A percentile compares a stretch with the other conserved stretches of the same genome.
phyloP scores from a whole-genome alignment of 495 filamentous ascomycete genomes.

The Friedmanniomyces endolithicus region DNA sequence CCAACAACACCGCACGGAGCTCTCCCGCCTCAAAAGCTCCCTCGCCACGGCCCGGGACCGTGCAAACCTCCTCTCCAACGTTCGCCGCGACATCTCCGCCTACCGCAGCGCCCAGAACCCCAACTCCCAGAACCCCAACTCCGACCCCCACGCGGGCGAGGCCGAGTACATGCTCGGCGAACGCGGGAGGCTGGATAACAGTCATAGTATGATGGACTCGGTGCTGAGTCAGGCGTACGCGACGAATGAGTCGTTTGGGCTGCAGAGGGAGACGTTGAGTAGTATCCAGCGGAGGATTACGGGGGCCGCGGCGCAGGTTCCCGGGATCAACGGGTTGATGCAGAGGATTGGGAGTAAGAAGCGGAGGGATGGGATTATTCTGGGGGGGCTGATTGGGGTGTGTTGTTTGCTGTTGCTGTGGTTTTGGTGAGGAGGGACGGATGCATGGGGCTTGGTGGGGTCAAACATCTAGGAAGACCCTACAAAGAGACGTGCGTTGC shows the following conservation, averaged over 20 bases:
- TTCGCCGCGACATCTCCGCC: constrained; percentile 80
- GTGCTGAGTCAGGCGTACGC: constrained; percentile 95
- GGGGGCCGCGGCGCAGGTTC: constrained; percentile 74
- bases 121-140: constrained; percentile 47
- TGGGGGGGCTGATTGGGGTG: constrained; percentile 78
- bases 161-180: constrained; percentile 96
- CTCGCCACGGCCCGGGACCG: constrained; percentile 68
- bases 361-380: constrained; percentile 85
- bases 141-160: constrained; percentile 67
- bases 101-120: constrained; percentile 42
- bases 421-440: constrained; percentile 52
- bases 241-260: constrained; percentile 78
- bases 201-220: constrained; percentile 73
- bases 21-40: constrained; percentile 52
- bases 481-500: too few species aligned
- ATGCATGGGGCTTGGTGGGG: not conserved
- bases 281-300: constrained; percentile 84
- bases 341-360: constrained; percentile 89
- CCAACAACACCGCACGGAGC: constrained; percentile 71
- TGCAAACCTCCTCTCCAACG: constrained; percentile 79
- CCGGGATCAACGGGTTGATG: constrained; percentile 87
- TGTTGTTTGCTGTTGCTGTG: constrained; percentile 81
- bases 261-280: constrained; percentile 74
- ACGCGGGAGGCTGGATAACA: constrained; percentile 68
- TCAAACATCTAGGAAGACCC: too few species aligned